Percentiles rank a stretch among this genome's conserved stretches.
phyloP scores from a whole-genome alignment of 108 stramenopile genomes.

The Asterionellopsis glacialis region DNA sequence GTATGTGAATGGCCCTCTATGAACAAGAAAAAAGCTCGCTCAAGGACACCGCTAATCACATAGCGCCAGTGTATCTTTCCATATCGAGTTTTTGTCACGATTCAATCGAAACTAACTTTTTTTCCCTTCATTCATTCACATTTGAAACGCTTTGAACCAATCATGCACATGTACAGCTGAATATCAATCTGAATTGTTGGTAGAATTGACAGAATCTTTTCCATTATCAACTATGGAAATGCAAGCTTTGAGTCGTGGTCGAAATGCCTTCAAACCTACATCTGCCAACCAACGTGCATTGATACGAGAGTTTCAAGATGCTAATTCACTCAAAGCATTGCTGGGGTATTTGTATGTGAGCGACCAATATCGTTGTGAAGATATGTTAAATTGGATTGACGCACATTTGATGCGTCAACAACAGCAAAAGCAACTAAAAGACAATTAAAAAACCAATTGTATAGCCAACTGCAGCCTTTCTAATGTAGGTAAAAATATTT shows the following conservation, averaged over 20 bases:
- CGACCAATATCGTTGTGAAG: slow-evolving; percentile 52
- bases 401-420: background rate
- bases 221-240: slow-evolving; percentile 49
- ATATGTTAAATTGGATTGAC: slow-evolving; percentile 53
- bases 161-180: slow-evolving; percentile 54
- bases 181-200: slow-evolving; percentile 61
- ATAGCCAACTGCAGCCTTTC: too few relatives aligned
- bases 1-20: slow-evolving; percentile 13
- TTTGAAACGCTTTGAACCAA: too few relatives aligned
- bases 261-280: slow-evolving; percentile 54
- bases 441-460: too few relatives aligned
- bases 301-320: slow-evolving; percentile 65
- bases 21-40: too few relatives aligned
- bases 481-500: too few relatives aligned
- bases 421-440: too few relatives aligned
- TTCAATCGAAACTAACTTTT: background rate
- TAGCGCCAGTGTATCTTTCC: slow-evolving; percentile 1
- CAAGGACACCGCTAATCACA: too few relatives aligned
- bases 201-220: slow-evolving; percentile 44
- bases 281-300: slow-evolving; percentile 28
- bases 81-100: background rate
- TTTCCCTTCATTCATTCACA: background rate
- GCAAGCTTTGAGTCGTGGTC: slow-evolving; percentile 59
- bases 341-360: slow-evolving; percentile 74
- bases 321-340: slow-evolving; percentile 82